Evolutionary conservation across 106 monocot species (phyloP).

Genomic region (Iris macrosiphon): DNA sequence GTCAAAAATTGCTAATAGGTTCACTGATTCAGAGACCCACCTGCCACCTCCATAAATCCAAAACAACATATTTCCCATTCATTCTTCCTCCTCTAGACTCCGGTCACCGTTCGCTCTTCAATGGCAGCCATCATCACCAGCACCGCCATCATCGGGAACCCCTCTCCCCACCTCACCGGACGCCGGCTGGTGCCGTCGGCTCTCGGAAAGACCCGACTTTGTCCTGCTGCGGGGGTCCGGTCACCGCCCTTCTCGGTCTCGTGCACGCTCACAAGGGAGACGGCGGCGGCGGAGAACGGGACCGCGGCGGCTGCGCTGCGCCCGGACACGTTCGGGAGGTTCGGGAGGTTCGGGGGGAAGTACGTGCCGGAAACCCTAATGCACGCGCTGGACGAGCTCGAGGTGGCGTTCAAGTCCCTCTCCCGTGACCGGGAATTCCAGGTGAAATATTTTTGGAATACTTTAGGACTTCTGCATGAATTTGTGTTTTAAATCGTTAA

Average conservation of each 20-base stretch:
- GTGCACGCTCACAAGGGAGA: background rate
- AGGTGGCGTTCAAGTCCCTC: constrained; percentile 38
- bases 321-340: constrained; percentile 70
- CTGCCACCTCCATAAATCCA: too few species aligned
- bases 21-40: too few species aligned
- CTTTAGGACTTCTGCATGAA: too few species aligned
- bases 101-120: too few species aligned
- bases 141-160: too few species aligned
- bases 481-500: too few species aligned
- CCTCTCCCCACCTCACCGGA: background rate
- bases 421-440: constrained; percentile 54
- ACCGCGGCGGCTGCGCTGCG: constrained; percentile 12
- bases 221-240: background rate
- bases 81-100: too few species aligned
- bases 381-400: constrained; percentile 67
- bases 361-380: constrained; percentile 93
- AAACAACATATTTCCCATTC: too few species aligned
- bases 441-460: constrained; percentile 46
- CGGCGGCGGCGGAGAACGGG: background rate
- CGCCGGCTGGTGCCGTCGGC: background rate
- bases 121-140: too few species aligned
- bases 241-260: constrained; percentile 2
- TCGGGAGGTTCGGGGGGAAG: constrained; percentile 85
- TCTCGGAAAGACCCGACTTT: background rate
- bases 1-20: too few species aligned